phyloP scores from a whole-genome alignment of 2,329 filamentous ascomycete genomes.

The Colletotrichum sojae region DNA sequence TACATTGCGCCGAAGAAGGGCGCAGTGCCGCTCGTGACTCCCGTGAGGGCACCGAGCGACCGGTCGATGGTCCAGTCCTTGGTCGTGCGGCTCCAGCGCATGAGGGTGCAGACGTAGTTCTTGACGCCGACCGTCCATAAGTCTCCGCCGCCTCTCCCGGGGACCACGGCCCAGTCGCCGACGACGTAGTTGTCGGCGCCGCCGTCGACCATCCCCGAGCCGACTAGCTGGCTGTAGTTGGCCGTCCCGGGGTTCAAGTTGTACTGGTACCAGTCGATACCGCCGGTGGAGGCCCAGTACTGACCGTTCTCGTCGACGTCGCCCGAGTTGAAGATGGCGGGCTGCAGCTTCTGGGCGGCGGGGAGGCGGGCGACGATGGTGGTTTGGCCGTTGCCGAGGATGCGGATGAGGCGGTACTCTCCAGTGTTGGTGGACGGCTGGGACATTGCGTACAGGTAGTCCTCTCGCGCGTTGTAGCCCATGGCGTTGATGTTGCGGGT shows the following conservation, averaged over 20 bases:
- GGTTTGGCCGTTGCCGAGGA: constrained; percentile 40
- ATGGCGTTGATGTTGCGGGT: constrained; percentile 44
- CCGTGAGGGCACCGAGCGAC: constrained; percentile 37
- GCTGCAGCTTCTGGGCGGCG: constrained; percentile 1
- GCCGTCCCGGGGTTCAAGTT: constrained; percentile 42
- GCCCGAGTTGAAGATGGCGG: constrained; percentile 33
- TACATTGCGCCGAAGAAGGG: constrained; percentile 42
- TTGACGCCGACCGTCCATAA: constrained; percentile 42
- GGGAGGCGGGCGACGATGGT: constrained; percentile 18
- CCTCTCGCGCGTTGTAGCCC: constrained; percentile 45
- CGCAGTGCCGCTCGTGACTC: constrained; percentile 7
- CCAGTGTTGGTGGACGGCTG: not conserved
- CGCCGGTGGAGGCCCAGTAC: constrained; percentile 40
- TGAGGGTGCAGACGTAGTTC: constrained; percentile 18
- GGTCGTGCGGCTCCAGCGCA: constrained; percentile 39
- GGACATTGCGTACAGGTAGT: constrained; percentile 44
- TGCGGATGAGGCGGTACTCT: constrained; percentile 42
- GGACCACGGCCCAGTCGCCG: constrained; percentile 44
- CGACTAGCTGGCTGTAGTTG: constrained; percentile 35
- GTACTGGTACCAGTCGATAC: constrained; percentile 40
- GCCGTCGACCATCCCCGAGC: constrained; percentile 10
- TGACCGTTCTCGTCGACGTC: constrained; percentile 44
- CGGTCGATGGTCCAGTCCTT: constrained; percentile 24
- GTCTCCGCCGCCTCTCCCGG: constrained; percentile 35
- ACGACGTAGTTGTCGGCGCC: constrained; percentile 15